These are phyloP conservation scores for Cudoniella acicularis DNA, from an alignment of 495 filamentous ascomycete genomes.

Conservation along the genomic window DNA sequence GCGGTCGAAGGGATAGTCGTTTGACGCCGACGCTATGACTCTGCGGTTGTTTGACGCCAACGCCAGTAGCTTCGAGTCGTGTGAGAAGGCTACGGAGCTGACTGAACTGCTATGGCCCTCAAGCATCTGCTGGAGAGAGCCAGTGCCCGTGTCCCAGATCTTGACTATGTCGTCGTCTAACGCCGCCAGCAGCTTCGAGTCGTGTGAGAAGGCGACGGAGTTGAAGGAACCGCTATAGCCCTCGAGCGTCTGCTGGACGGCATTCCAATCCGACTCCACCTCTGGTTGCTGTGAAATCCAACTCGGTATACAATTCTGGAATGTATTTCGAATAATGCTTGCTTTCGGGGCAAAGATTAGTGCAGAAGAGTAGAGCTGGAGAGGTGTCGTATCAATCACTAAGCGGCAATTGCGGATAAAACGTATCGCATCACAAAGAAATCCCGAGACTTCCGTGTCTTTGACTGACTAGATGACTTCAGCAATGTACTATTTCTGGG, in stretches of 20 bases:
- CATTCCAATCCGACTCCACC: conserved; percentile 8
- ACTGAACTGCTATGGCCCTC: too few species aligned
- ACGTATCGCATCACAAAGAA: conserved; percentile 34
- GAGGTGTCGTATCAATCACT: conserved; percentile 22
- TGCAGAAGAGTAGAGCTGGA: conserved; percentile 31
- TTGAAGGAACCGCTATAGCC: conserved; percentile 23
- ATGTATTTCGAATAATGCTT: conserved; percentile 28
- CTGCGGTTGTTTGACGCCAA: too few species aligned
- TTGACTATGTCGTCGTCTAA: conserved; percentile 30
- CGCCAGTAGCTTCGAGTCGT: too few species aligned
- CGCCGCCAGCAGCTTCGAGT: conserved; percentile 27
- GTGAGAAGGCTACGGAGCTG: too few species aligned
- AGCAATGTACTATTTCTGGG: too few species aligned
- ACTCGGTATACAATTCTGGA: conserved; percentile 9
- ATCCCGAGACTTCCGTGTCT: conserved; percentile 10
- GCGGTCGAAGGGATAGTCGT: too few species aligned
- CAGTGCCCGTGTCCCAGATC: conserved; percentile 34
- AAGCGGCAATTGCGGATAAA: conserved; percentile 30
- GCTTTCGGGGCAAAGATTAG: conserved; percentile 34
- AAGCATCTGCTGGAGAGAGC: too few species aligned
- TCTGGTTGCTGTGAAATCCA: conserved; percentile 9
- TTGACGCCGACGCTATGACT: too few species aligned
- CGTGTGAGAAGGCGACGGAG: conserved; percentile 35
- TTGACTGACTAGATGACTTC: too few species aligned
- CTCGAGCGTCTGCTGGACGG: conserved; percentile 15